These are phyloP conservation scores for Aspergillus sp. DNA, from an alignment of 2,329 filamentous ascomycete species.

Conservation along the genomic window DNA sequence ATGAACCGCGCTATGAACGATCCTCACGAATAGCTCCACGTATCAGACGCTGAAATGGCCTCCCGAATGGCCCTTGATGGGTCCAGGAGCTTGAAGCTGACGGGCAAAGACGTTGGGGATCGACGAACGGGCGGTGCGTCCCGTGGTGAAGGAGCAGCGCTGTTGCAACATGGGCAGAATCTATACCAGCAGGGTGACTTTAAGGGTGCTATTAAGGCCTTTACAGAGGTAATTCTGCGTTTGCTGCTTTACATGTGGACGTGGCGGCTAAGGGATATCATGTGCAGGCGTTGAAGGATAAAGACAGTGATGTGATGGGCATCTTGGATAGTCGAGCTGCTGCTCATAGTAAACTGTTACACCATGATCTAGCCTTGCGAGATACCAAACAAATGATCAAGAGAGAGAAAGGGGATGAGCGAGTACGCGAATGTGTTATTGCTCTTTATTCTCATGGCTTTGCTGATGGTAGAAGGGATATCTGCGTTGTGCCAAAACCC, in stretches of 20 bases:
- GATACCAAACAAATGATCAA: constrained; percentile 53
- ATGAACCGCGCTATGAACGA: constrained; percentile 1
- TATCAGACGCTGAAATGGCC: neutral
- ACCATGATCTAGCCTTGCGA: constrained; percentile 44
- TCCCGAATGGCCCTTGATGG: constrained; percentile 1
- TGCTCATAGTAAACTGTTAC: constrained; percentile 45
- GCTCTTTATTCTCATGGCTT: neutral
- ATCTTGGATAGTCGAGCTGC: constrained; percentile 51
- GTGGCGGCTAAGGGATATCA: constrained; percentile 1
- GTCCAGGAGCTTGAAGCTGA: neutral
- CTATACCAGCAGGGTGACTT: constrained; percentile 39
- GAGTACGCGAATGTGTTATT: constrained; percentile 24
- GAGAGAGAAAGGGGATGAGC: constrained; percentile 42
- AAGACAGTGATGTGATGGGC: constrained; percentile 16
- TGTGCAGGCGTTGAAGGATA: constrained; percentile 29
- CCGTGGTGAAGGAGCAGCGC: constrained; percentile 12
- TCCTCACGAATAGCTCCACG: constrained; percentile 6
- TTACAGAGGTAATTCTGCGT: constrained; percentile 27
- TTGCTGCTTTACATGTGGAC: neutral
- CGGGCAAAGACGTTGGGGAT: neutral
- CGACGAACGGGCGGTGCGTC: constrained; percentile 4
- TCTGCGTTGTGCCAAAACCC: constrained; percentile 45
- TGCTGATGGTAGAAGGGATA: constrained; percentile 39
- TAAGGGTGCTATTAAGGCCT: constrained; percentile 35
- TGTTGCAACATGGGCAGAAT: constrained; percentile 35